Conservation (phyloP, 768 basidiomycete genomes). For the Lactarius quietus region DNA sequence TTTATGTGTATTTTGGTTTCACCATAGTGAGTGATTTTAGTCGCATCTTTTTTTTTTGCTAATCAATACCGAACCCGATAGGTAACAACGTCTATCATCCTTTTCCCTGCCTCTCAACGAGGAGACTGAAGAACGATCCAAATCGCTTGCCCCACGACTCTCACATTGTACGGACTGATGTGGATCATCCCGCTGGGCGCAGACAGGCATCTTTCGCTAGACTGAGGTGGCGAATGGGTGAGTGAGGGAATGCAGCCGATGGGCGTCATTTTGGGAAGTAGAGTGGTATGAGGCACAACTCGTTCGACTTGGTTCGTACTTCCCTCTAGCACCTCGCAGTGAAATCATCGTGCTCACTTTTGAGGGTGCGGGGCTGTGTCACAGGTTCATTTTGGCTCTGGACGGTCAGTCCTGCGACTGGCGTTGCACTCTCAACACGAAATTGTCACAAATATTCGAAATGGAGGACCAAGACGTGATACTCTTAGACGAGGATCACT, state of each 20-base stretch:
- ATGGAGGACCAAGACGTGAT: background rate
- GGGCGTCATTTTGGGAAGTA: slow-evolving; percentile 54
- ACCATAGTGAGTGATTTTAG: too few relatives aligned
- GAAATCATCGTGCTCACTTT: background rate
- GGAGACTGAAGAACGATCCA: slow-evolving; percentile 2
- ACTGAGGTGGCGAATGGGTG: slow-evolving; percentile 45
- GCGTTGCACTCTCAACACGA: too few relatives aligned
- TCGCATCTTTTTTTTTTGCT: too few relatives aligned
- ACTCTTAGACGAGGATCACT: background rate
- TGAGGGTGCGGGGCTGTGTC: too few relatives aligned
- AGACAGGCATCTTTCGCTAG: slow-evolving; percentile 28
- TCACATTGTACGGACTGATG: slow-evolving; percentile 42
- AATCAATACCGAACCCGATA: slow-evolving; percentile 17
- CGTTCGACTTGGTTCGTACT: slow-evolving; percentile 39
- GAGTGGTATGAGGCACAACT: slow-evolving; percentile 49
- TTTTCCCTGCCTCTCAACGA: too few relatives aligned
- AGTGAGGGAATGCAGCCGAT: slow-evolving; percentile 51
- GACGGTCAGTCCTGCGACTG: slow-evolving; percentile 34
- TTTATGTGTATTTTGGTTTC: too few relatives aligned
- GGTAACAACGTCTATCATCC: slow-evolving; percentile 39
- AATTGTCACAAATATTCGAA: background rate
- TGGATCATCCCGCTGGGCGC: slow-evolving; percentile 47
- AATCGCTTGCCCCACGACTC: slow-evolving; percentile 31
- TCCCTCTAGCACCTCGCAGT: background rate
- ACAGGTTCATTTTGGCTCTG: slow-evolving; percentile 44